Evolutionary conservation across 768 basidiomycete genomes (phyloP).

Genomic region (Russula vinacea): DNA sequence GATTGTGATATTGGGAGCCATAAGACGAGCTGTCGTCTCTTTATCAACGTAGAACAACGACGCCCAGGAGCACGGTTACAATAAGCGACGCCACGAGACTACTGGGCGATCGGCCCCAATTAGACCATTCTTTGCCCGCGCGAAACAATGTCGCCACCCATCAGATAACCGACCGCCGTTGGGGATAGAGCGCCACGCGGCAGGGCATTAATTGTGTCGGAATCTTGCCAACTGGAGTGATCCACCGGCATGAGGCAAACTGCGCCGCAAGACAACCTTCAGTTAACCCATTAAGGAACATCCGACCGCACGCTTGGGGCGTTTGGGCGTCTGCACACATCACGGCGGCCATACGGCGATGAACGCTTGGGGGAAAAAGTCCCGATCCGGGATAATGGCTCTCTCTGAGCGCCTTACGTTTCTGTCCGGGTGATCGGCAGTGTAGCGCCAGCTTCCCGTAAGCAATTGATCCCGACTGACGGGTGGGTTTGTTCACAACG

Average conservation of each 20-base stretch:
- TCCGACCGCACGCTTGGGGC: conserved; percentile 13
- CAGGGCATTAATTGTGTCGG: conserved; percentile 19
- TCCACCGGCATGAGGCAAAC: conserved; percentile 23
- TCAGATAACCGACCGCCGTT: conserved; percentile 20
- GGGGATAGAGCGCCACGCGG: conserved; percentile 24
- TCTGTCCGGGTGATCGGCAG: conserved; percentile 24
- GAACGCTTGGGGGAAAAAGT: conserved; percentile 10
- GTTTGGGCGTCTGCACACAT: conserved; percentile 15
- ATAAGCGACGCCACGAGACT: conserved; percentile 16
- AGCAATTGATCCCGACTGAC: conserved; percentile 22
- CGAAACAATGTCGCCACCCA: conserved; percentile 21
- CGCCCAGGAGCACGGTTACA: conserved; percentile 20
- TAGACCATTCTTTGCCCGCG: conserved; percentile 26
- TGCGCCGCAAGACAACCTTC: conserved; percentile 16
- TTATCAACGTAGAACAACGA: not conserved
- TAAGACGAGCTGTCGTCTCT: conserved; percentile 22
- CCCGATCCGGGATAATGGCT: conserved; percentile 25
- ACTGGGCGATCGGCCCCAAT: conserved; percentile 19
- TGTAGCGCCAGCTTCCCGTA: conserved; percentile 27
- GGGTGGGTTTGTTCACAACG: conserved; percentile 4
- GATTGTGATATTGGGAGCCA: conserved; percentile 21
- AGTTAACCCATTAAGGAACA: conserved; percentile 14
- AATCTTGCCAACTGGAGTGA: conserved; percentile 21
- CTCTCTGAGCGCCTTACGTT: conserved; percentile 20
- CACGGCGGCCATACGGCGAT: conserved; percentile 13